phyloP scores from a whole-genome alignment of 176 grass and related monocot species.

The Rhynchospora breviuscula region DNA sequence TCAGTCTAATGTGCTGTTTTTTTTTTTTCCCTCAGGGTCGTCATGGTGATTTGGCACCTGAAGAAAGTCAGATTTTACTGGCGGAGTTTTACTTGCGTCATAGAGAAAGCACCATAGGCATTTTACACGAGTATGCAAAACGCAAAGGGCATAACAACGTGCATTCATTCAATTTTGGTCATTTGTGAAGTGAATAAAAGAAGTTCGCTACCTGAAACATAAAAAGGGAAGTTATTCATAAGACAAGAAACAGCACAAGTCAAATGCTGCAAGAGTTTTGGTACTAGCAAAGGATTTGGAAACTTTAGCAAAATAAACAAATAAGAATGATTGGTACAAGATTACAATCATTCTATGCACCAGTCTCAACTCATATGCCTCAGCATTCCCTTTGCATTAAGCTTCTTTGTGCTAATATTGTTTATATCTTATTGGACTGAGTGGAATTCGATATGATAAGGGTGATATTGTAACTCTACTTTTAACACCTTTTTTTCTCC shows the following conservation, averaged over 20 bases:
- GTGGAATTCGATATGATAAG: background rate
- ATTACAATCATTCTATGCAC: background rate
- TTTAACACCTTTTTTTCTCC: no score
- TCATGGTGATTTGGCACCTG: conserved; percentile 67
- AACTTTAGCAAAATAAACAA: background rate
- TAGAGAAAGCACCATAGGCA: conserved; percentile 48
- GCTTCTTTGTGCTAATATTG: background rate
- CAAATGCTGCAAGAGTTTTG: background rate
- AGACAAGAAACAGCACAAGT: background rate
- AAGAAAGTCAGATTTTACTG: conserved; percentile 84
- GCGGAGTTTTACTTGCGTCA: conserved; percentile 93
- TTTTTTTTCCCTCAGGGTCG: conserved; percentile 53
- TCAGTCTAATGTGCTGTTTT: conserved; percentile 12
- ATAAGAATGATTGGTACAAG: background rate
- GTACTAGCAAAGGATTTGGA: background rate
- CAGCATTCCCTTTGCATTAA: background rate
- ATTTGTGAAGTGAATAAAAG: background rate
- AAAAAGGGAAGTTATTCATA: background rate
- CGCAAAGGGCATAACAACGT: conserved; percentile 41
- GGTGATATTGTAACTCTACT: background rate
- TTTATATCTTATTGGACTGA: background rate
- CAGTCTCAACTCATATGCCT: background rate
- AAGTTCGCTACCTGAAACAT: background rate
- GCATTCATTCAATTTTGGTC: background rate
- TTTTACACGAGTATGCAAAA: conserved; percentile 84